phyloP scores from a whole-genome alignment of 345 rosid species.

The Fremontodendron californicum region DNA sequence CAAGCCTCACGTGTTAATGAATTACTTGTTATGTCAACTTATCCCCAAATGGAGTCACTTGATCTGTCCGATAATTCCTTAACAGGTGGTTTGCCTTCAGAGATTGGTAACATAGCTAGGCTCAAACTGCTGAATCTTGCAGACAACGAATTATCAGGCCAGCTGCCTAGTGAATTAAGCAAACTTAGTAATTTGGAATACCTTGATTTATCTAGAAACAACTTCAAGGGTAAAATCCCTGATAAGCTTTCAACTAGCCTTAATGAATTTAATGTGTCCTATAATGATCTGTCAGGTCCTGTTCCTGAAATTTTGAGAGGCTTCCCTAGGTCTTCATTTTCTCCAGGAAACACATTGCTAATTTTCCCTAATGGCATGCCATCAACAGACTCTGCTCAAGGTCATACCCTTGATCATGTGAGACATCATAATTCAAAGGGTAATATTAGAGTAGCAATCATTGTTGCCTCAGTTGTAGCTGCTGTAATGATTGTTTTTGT shows the following conservation, averaged over 20 bases:
- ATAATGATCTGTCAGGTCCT: conserved; percentile 65
- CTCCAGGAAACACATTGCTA: conserved; percentile 66
- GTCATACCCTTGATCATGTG: conserved; percentile 1
- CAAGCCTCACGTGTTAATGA: conserved; percentile 52
- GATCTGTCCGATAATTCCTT: conserved; percentile 84
- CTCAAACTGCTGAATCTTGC: conserved; percentile 65
- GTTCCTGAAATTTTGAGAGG: conserved; percentile 53
- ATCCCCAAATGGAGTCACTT: conserved; percentile 65
- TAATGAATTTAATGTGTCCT: conserved; percentile 62
- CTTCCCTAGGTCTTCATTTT: conserved; percentile 56
- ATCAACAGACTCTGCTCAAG: conserved; percentile 16
- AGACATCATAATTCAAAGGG: conserved; percentile 39
- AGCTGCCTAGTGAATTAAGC: conserved; percentile 67
- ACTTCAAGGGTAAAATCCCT: conserved; percentile 68
- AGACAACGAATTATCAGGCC: conserved; percentile 57
- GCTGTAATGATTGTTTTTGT: conserved; percentile 59
- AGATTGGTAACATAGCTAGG: conserved; percentile 53
- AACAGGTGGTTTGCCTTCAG: conserved; percentile 56
- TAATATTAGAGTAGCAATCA: conserved; percentile 54
- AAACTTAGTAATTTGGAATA: conserved; percentile 61
- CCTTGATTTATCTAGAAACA: conserved; percentile 81
- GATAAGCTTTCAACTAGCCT: conserved; percentile 54
- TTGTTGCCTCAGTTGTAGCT: conserved; percentile 69
- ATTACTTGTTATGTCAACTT: conserved; percentile 42
- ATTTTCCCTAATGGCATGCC: conserved; percentile 28